These are phyloP conservation scores for Salix arbutifolia DNA, from an alignment of 345 rosid genomes.

Conservation along the genomic window DNA sequence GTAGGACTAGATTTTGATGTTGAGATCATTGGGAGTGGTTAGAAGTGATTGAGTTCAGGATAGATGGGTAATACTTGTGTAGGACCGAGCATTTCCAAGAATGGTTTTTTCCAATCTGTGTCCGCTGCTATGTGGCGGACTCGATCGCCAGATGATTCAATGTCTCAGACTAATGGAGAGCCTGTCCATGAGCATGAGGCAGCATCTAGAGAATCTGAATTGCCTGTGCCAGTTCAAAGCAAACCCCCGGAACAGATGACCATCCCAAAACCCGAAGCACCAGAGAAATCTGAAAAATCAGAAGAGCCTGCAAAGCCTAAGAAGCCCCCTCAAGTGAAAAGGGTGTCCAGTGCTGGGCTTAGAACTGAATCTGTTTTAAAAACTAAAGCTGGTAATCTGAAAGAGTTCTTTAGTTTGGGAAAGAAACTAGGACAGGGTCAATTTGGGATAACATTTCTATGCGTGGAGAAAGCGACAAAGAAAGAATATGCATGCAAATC, in stretches of 20 bases:
- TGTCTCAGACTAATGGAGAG: constrained; percentile 27
- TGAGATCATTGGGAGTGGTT: constrained; percentile 14
- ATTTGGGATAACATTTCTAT: constrained; percentile 24
- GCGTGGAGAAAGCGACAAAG: constrained; percentile 19
- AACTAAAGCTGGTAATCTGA: constrained; percentile 22
- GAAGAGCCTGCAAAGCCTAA: constrained; percentile 16
- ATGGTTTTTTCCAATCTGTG: constrained; percentile 24
- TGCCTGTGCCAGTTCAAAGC: constrained; percentile 53
- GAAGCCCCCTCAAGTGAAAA: constrained; percentile 18
- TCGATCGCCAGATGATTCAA: constrained; percentile 16
- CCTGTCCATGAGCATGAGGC: constrained; percentile 33
- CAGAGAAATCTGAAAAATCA: constrained; percentile 1
- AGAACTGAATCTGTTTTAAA: constrained; percentile 18
- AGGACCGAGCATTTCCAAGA: constrained; percentile 25
- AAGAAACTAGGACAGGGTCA: constrained; percentile 35
- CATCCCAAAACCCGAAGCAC: constrained; percentile 30
- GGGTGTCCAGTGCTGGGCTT: constrained; percentile 26
- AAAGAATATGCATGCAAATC: constrained; percentile 30
- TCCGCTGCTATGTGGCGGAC: constrained; percentile 28
- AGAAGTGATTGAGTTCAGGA: constrained; percentile 15
- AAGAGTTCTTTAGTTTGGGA: constrained; percentile 24
- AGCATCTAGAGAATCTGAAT: constrained; percentile 37
- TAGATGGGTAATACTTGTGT: constrained; percentile 33
- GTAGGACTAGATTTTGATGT: constrained; percentile 41
- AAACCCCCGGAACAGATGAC: constrained; percentile 71